Evolutionary conservation across 179 eudicot genomes (phyloP).

Genomic region (Patellifolia procumbens): DNA sequence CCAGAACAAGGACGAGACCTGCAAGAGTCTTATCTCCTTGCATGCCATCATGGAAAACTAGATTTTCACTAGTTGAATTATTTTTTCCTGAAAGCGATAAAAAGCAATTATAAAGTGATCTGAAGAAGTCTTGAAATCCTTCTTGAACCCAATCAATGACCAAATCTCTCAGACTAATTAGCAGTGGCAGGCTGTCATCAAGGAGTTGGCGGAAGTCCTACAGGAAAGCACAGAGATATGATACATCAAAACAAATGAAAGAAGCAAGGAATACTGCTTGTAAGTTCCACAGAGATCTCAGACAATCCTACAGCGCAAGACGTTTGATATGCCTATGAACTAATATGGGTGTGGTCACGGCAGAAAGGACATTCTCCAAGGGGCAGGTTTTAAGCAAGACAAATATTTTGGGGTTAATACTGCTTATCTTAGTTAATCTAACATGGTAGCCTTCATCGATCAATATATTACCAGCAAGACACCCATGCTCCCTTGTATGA

Average conservation of each 20-base stretch:
- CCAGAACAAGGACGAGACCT: constrained; percentile 87
- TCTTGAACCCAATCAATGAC: constrained; percentile 88
- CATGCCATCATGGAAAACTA: constrained; percentile 43
- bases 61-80: constrained; percentile 44
- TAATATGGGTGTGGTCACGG: neutral
- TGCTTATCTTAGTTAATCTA: neutral
- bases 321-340: neutral
- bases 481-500: constrained; percentile 87
- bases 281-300: neutral
- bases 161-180: constrained; percentile 65
- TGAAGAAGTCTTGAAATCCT: constrained; percentile 90
- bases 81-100: constrained; percentile 70
- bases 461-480: constrained; percentile 67
- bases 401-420: neutral
- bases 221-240: constrained; percentile 4
- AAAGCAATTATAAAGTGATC: constrained; percentile 66
- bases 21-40: constrained; percentile 68
- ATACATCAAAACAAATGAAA: constrained; percentile 5
- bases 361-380: neutral
- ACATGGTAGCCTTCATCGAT: constrained; percentile 14
- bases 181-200: constrained; percentile 65
- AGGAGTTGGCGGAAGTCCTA: constrained; percentile 83
- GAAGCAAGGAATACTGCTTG: neutral
- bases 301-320: neutral
- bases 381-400: neutral